Evolutionary conservation across 1,284 basidiomycete species (phyloP), one percentile per base, ranked within the genome.

Genomic region (Coriolopsis trogii): DNA sequence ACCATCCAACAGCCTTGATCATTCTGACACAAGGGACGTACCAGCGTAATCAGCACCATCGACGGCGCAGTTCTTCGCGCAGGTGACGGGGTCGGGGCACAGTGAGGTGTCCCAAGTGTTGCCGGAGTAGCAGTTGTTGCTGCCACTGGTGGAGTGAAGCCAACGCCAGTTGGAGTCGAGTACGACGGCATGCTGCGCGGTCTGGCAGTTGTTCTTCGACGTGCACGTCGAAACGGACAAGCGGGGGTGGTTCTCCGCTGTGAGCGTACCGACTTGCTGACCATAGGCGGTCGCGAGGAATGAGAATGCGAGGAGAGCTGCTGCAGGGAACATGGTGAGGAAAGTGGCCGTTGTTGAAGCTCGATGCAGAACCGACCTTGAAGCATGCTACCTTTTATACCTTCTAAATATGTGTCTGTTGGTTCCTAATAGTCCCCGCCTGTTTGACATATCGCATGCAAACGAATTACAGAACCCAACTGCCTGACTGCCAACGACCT

Each of bases 21-120:
- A 15, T 4, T 1, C 6, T 23, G 9, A 28, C 3, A 7, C 10
- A 13, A 20, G 16, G 18, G 20, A 24, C 51, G 67, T 72, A 56
- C 69, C 71, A 8, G 67, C 29, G 67, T 84, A 83, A 67, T 81
- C 77, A 26, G 80, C 81, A 52, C 82, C 82, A 53, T 84, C 82
- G 55, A 84, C 66, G 16, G 79, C 81, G 59, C 82, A 84, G 70
- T 79, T 79, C 54, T 59, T n/a, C 4, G 71, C 68, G 59, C 73
- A 74, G n/a, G 69, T 72, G 18, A 44, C 55, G 25, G 56, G 58
- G 57, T 71, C 67, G 39, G 71, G 68, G 64, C 73, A 74, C 51
- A 72, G 58, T 28, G 69, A 61, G 3, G 67, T 39, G 56, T 73
- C 66, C 69, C 69, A 71, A 15, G 53, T 53, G 62, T 72, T 71